Evolutionary conservation across 441 rosid species (phyloP).

Genomic region (Corymbia citriodora): DNA sequence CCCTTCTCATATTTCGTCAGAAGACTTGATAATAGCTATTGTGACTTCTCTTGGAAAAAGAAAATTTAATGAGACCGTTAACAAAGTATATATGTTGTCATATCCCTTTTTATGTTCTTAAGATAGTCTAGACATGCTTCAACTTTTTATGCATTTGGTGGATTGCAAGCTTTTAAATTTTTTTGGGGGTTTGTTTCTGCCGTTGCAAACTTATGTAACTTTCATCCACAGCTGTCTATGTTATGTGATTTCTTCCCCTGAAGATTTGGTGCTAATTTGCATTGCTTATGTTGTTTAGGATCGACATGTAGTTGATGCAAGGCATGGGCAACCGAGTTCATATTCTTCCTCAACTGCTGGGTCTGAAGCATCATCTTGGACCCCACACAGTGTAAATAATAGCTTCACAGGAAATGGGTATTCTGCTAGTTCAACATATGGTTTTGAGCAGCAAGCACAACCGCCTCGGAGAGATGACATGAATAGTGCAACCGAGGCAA

Average conservation of each 20-base stretch:
- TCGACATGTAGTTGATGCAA: conserved; percentile 48
- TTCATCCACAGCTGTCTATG: neutral
- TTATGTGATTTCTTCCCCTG: neutral
- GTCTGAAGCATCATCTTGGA: conserved; percentile 59
- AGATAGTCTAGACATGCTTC: neutral
- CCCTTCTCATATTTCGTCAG: neutral
- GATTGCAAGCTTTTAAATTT: neutral
- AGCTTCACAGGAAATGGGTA: conserved; percentile 47
- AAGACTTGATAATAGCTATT: neutral
- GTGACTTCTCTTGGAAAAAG: neutral
- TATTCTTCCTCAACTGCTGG: conserved; percentile 50
- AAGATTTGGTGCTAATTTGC: neutral
- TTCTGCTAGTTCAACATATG: conserved; percentile 39
- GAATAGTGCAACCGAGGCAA: conserved; percentile 45
- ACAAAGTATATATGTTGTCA: neutral
- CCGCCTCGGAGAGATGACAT: conserved; percentile 43
- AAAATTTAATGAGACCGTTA: neutral
- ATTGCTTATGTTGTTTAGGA: conserved; percentile 30
- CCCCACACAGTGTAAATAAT: conserved; percentile 43
- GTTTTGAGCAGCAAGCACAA: conserved; percentile 53
- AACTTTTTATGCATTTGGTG: neutral
- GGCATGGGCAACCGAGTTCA: conserved; percentile 51
- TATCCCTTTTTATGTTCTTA: neutral
- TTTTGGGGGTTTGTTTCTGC: neutral
- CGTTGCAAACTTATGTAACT: neutral